Percentiles rank a stretch among this genome's conserved stretches.
phyloP scores from a whole-genome alignment of 75 land plant species.

The Chamaecyparis obtusa region DNA sequence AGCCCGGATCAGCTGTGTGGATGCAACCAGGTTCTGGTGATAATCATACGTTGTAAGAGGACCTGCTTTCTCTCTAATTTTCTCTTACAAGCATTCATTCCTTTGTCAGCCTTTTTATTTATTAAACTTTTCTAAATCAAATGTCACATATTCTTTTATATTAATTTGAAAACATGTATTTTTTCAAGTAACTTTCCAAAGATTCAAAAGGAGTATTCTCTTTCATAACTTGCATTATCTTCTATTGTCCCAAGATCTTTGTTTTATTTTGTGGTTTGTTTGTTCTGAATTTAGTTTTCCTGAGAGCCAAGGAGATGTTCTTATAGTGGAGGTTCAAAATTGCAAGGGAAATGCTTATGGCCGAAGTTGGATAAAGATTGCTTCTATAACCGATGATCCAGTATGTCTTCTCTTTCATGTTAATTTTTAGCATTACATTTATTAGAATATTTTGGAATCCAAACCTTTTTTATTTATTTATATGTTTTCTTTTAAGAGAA shows the following conservation, averaged over 20 bases:
- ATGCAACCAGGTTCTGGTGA: conserved; percentile 67
- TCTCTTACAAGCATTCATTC: neutral
- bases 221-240: neutral
- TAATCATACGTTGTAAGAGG: conserved; percentile 75
- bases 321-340: conserved; percentile 66
- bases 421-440: neutral
- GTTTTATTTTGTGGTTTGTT: neutral
- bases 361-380: conserved; percentile 44
- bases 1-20: conserved; percentile 35
- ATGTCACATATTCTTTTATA: neutral
- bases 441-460: neutral
- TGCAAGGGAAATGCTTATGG: conserved; percentile 43
- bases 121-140: neutral
- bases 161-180: neutral
- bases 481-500: neutral
- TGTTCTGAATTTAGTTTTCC: conserved; percentile 53
- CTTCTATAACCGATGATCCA: conserved; percentile 53
- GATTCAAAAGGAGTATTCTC: neutral
- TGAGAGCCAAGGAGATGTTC: conserved; percentile 68
- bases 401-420: conserved; percentile 32
- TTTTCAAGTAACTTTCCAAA: neutral
- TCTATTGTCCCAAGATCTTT: neutral
- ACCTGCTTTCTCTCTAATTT: neutral
- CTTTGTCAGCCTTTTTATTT: neutral
- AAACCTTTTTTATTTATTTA: neutral